A percentile compares a stretch with the other conserved stretches of the same genome.
Conservation (phyloP, 768 basidiomycete species). For the Imleria badia region DNA sequence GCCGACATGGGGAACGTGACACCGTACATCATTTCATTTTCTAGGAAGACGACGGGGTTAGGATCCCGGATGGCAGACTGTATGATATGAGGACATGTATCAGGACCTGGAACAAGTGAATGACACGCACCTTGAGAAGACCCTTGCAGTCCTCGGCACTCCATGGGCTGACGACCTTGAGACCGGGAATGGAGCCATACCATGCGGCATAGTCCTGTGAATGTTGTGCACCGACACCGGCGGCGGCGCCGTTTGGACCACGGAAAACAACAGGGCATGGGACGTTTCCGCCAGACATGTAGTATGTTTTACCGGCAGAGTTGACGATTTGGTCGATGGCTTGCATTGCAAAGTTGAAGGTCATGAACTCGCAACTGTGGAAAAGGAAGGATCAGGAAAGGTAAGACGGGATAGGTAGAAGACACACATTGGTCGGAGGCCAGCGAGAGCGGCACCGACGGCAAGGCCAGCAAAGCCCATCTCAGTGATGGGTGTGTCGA, state of each 20-base stretch:
- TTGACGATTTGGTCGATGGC: constrained; percentile 99
- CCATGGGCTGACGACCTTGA: constrained; percentile 98
- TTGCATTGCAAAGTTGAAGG: constrained; percentile 99
- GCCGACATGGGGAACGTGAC: constrained; percentile 94
- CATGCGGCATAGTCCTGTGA: constrained; percentile 97
- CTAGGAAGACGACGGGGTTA: constrained; percentile 97
- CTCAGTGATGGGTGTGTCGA: constrained; percentile 96
- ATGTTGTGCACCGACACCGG: constrained; percentile 96
- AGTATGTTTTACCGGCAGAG: constrained; percentile 99
- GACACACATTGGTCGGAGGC: constrained; percentile 86
- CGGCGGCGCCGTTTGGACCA: constrained; percentile 97
- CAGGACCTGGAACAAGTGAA: background rate
- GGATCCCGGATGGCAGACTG: constrained; percentile 97
- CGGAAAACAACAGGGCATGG: constrained; percentile 99
- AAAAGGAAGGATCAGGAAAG: constrained; percentile 9
- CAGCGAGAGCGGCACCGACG: constrained; percentile 90
- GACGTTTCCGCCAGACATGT: constrained; percentile 99
- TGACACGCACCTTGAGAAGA: constrained; percentile 75
- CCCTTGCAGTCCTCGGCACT: constrained; percentile 99
- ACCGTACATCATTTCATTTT: constrained; percentile 99
- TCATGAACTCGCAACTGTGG: constrained; percentile 97
- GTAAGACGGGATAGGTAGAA: background rate
- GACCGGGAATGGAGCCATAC: constrained; percentile 90
- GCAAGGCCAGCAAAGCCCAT: constrained; percentile 99
- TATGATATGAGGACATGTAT: background rate